Percentiles rank a stretch among this genome's conserved stretches.
Conservation (phyloP, 1,284 basidiomycete genomes). For the Coniferiporia weirii region DNA sequence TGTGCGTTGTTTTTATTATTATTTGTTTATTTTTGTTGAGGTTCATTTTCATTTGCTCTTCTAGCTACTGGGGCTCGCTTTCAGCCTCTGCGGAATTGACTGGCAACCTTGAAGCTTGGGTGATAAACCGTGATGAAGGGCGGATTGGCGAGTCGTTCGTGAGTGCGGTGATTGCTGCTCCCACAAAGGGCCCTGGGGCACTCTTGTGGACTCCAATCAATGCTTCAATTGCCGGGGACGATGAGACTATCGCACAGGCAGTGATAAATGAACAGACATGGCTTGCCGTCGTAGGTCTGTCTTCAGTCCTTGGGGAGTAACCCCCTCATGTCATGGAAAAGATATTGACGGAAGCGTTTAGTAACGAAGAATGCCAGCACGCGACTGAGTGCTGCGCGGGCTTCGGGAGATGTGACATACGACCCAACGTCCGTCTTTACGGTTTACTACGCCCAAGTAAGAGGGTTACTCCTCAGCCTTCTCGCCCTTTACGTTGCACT, state of each 20-base stretch:
- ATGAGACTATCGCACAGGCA: slow-evolving; percentile 27
- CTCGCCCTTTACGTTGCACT: neutral
- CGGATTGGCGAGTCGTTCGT: slow-evolving; percentile 33
- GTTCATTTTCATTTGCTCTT: no score
- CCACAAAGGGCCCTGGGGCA: slow-evolving; percentile 22
- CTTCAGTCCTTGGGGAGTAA: neutral
- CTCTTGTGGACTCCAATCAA: slow-evolving; percentile 30
- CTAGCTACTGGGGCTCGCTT: slow-evolving; percentile 42
- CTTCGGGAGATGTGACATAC: slow-evolving; percentile 29
- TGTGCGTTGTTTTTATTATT: slow-evolving; percentile 5
- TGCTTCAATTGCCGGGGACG: slow-evolving; percentile 22
- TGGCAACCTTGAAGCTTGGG: slow-evolving; percentile 36
- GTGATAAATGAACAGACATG: slow-evolving; percentile 30
- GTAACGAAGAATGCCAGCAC: slow-evolving; percentile 29
- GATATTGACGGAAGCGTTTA: slow-evolving; percentile 12
- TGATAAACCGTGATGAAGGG: slow-evolving; percentile 40
- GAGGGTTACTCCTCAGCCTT: neutral
- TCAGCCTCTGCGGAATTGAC: slow-evolving; percentile 28
- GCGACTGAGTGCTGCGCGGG: slow-evolving; percentile 27
- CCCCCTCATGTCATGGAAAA: no score
- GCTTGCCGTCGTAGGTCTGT: slow-evolving; percentile 34
- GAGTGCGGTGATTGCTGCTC: slow-evolving; percentile 25
- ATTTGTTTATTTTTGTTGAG: neutral
- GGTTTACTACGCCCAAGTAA: slow-evolving; percentile 32
- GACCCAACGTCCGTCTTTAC: slow-evolving; percentile 29